These are phyloP conservation scores for Mycena metata DNA, from an alignment of 768 basidiomycete species.

Conservation along the genomic window DNA sequence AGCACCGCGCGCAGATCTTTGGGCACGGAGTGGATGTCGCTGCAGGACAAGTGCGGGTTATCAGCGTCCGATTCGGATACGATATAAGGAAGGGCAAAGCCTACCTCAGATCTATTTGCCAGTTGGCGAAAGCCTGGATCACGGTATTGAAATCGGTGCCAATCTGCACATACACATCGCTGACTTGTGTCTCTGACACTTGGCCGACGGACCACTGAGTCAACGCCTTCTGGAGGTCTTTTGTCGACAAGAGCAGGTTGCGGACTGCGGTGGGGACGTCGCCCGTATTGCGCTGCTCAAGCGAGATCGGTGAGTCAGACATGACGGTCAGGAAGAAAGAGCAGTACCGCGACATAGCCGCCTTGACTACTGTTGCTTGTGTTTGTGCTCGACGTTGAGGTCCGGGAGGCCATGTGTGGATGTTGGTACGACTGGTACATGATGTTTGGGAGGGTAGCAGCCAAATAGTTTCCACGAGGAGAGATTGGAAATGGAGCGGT, in stretches of 20 bases:
- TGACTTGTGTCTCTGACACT: conserved; percentile 79
- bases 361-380: conserved; percentile 37
- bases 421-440: conserved; percentile 25
- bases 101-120: conserved; percentile 84
- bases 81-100: background rate
- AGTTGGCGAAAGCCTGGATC: conserved; percentile 78
- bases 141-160: conserved; percentile 91
- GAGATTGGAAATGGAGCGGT: conserved; percentile 13
- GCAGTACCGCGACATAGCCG: conserved; percentile 12
- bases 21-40: conserved; percentile 76
- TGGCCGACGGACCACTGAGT: conserved; percentile 74
- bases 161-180: conserved; percentile 90
- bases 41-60: conserved; percentile 44
- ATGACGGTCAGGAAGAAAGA: conserved; percentile 18
- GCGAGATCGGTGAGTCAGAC: conserved; percentile 31
- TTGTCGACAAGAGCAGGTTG: conserved; percentile 84
- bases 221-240: conserved; percentile 81
- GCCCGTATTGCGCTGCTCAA: conserved; percentile 45
- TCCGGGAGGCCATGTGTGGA: conserved; percentile 13
- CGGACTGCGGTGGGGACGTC: conserved; percentile 76
- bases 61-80: background rate
- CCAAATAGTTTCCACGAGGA: conserved; percentile 3
- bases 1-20: conserved; percentile 73
- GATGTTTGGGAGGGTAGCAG: background rate
- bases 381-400: conserved; percentile 35